Conservation (phyloP, 2,329 filamentous ascomycete genomes). For the Fusarium penzigii region DNA sequence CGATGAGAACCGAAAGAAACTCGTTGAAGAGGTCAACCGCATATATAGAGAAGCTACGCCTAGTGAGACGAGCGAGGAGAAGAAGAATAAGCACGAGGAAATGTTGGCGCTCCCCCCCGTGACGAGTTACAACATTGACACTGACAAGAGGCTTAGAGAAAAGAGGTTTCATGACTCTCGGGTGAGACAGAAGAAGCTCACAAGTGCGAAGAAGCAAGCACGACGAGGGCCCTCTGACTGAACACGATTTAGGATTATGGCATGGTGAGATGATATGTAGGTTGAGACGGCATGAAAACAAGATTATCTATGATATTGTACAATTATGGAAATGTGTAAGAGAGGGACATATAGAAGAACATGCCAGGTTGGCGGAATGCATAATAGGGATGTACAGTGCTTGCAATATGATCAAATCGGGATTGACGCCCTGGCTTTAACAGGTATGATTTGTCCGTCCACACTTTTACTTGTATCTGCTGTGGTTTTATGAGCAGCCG, state of each 20-base stretch:
- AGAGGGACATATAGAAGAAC: too few relatives aligned
- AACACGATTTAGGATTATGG: neutral
- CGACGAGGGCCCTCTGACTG: conserved; percentile 40
- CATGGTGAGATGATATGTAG: neutral
- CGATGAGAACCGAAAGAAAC: conserved; percentile 53
- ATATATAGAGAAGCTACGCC: conserved; percentile 52
- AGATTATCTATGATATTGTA: neutral
- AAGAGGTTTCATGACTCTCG: conserved; percentile 48
- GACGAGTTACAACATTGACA: neutral
- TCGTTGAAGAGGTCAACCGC: conserved; percentile 47
- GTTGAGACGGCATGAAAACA: neutral
- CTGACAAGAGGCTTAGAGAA: conserved; percentile 38
- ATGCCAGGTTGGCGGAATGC: too few relatives aligned
- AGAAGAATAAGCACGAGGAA: conserved; percentile 49
- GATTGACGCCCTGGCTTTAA: too few relatives aligned
- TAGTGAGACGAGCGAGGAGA: conserved; percentile 46
- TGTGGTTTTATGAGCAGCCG: too few relatives aligned
- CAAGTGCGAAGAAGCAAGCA: conserved; percentile 51
- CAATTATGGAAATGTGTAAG: too few relatives aligned
- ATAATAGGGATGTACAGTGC: too few relatives aligned
- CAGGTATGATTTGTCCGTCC: too few relatives aligned
- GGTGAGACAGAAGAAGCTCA: conserved; percentile 49
- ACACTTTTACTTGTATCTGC: too few relatives aligned
- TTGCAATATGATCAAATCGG: too few relatives aligned
- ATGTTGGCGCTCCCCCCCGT: conserved; percentile 38